Base-by-base conservation (phyloP, 176 grass and related monocot species). In the Guadua angustifolia region DNA sequence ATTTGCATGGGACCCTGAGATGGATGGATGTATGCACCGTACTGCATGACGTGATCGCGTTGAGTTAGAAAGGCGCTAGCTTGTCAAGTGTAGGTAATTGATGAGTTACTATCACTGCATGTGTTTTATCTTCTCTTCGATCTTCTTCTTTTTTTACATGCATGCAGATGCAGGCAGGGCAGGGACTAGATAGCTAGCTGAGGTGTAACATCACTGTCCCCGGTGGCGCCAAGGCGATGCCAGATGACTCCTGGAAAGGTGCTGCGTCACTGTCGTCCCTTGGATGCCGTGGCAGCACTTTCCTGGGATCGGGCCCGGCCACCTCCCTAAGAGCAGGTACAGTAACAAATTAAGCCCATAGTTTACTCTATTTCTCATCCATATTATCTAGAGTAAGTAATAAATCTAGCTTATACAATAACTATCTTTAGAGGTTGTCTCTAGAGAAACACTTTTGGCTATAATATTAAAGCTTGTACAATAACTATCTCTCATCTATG, bases 171-270 rank as follows among this genome's bases (percentile, higher is more conserved):
- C 19, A 57, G 0, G 50, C 50, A 18, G 50, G 17, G 1, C 50
- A 18, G 50, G 17, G 1, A 21, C 56, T 17, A 51, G 47, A 16
- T 16, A 22, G 29, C 3, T 21, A 11, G 42, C 10, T 25, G 68
- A 71, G 68, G 68, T 12, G 77, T 66, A 79, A 79, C 77, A 66
- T 80, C 78, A 11, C 7, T 70, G 66, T 82, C 66, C 35, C 66
- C 24, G 19, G 13, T 62, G 70, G 22, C 6, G 65, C 35, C 64
- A 67, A 39, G 35, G 2, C 6, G 33, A 39, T 11, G 65, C 35
- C 65, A 68, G 65, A 80, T 42, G 79, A 71, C 50, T 33, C 25
- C 68, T 82, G 55, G 42, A 82, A 71, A 73, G 53, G 53, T 82
- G 39, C 67, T 59, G 39, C 67, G 67, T 82, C 80, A 60, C 39